Evolutionary conservation across 805 yeast genomes (phyloP).

Genomic region (Candida jianshihensis): DNA sequence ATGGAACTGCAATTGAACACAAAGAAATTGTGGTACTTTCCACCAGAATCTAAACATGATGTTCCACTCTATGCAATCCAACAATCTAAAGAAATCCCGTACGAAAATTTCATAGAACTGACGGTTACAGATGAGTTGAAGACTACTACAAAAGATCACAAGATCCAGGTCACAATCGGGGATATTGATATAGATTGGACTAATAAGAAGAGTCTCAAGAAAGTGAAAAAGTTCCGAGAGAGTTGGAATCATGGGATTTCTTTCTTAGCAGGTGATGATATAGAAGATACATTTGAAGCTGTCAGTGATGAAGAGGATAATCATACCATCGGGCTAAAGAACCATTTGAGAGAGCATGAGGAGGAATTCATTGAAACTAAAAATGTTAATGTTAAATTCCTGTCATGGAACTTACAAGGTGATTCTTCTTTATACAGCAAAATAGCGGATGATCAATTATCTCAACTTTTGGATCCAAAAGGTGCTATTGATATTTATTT

Average conservation of each 20-base stretch:
- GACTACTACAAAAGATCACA: background rate
- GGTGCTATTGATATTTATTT: conserved; percentile 29
- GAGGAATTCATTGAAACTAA: conserved; percentile 13
- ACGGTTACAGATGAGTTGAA: conserved; percentile 9
- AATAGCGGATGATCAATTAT: background rate
- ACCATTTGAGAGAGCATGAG: conserved; percentile 11
- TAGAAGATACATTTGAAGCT: background rate
- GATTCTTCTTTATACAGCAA: conserved; percentile 1
- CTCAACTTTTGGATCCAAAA: background rate
- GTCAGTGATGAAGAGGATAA: background rate
- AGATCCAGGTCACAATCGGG: conserved; percentile 4
- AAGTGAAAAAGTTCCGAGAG: background rate
- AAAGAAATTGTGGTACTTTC: conserved; percentile 19
- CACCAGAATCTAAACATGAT: conserved; percentile 21
- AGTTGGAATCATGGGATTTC: background rate
- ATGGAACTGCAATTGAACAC: conserved; percentile 14
- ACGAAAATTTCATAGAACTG: conserved; percentile 14
- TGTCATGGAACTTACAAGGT: conserved; percentile 36
- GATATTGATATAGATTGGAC: background rate
- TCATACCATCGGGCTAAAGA: conserved; percentile 6
- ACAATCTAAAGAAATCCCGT: conserved; percentile 1
- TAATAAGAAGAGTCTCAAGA: background rate
- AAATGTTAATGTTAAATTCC: conserved; percentile 19
- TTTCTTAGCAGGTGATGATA: background rate
- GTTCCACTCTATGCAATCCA: conserved; percentile 22